A percentile compares a stretch with the other conserved stretches of the same genome.
These are phyloP conservation scores for Pseudopithomyces chartarum DNA, from an alignment of 2,329 filamentous ascomycete genomes.

Conservation along the genomic window DNA sequence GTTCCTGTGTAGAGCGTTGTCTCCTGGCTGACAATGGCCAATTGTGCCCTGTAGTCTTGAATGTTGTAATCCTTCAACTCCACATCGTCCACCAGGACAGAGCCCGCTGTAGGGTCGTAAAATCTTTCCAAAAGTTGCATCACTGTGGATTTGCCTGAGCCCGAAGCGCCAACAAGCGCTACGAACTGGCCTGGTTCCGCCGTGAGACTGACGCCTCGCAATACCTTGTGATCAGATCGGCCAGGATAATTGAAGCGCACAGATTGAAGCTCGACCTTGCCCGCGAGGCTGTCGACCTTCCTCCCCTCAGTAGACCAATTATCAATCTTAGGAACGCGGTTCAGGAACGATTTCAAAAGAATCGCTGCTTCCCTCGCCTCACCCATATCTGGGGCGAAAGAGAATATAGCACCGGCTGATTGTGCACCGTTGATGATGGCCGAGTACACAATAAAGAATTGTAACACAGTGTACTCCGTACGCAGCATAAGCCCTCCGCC, in stretches of 20 bases:
- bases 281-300: constrained; percentile 61
- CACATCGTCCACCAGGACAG: constrained; percentile 79
- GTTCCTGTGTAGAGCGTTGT: constrained; percentile 94
- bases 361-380: constrained; percentile 86
- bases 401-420: constrained; percentile 89
- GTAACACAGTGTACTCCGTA: constrained; percentile 69
- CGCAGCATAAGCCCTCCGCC: constrained; percentile 38
- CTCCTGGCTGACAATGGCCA: constrained; percentile 94
- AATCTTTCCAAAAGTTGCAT: constrained; percentile 92
- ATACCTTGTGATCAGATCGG: constrained; percentile 86
- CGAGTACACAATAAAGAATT: constrained; percentile 92
- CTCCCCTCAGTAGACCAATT: constrained; percentile 45
- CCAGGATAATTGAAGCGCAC: constrained; percentile 96
- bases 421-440: constrained; percentile 90
- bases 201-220: constrained; percentile 78
- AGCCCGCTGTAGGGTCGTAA: constrained; percentile 84
- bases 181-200: constrained; percentile 81
- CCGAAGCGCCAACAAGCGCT: constrained; percentile 90
- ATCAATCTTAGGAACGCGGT: constrained; percentile 75
- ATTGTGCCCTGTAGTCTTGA: constrained; percentile 80
- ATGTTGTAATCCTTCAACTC: constrained; percentile 79
- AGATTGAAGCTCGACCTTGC: constrained; percentile 84
- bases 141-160: constrained; percentile 92
- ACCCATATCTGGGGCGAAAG: constrained; percentile 94
- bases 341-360: constrained; percentile 81